Conservation (phyloP, 108 stramenopile genomes). For the Phaeodactylum tricornutum region DNA sequence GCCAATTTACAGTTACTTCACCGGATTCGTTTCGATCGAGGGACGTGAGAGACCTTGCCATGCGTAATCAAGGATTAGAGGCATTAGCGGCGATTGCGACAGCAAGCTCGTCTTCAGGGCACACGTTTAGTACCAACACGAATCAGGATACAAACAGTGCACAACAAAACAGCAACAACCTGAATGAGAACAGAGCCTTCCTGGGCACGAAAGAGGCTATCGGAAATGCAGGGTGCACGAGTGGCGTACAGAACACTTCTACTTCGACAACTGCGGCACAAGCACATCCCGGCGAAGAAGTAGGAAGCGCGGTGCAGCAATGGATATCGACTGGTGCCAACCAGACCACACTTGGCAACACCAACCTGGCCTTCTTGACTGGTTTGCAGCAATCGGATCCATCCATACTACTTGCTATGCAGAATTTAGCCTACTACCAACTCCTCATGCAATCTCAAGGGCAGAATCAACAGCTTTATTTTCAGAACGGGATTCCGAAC, state of each 20-base stretch:
- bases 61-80: constrained; percentile 1
- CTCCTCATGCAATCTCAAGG: background rate
- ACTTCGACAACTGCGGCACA: background rate
- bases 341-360: background rate
- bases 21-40: too few species aligned
- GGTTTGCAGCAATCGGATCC: background rate
- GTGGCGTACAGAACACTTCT: background rate
- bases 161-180: background rate
- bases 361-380: background rate
- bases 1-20: too few species aligned
- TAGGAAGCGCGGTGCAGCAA: background rate
- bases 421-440: constrained; percentile 2
- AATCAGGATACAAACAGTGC: background rate
- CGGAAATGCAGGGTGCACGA: too few species aligned
- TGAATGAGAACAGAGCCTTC: background rate
- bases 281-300: background rate
- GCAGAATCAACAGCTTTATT: background rate
- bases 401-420: background rate
- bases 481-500: background rate
- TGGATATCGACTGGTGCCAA: background rate
- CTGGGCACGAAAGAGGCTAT: background rate
- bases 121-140: background rate
- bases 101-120: background rate
- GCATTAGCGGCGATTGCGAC: background rate
- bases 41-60: too few species aligned